Evolutionary conservation across 164 flowering plant species (phyloP), one percentile per base, ranked within the genome.

Genomic region (Macadamia integrifolia): DNA sequence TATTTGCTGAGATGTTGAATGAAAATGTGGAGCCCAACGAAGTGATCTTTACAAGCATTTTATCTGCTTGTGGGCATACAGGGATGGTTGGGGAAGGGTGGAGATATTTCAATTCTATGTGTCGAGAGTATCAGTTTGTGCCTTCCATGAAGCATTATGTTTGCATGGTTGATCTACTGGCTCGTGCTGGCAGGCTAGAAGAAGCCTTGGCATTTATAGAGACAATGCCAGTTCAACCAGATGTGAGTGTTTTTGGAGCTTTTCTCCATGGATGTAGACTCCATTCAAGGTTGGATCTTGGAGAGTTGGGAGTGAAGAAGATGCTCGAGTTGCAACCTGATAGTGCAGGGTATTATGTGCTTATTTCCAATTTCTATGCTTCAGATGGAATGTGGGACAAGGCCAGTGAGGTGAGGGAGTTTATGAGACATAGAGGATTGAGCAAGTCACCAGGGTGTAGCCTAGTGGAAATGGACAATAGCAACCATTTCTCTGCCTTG

Each of bases 231-330:
- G 53, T 84, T 58, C 60, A 74, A 67, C 86, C 89, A 15, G 84
- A 79, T 72, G 78, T 71, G 12, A 61, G 82, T 62, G 68, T 83
- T 14, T 81, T 83, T 74, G 89, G 86, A 52, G 88, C 95, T 61
- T 82, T 89, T 64, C 87, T 87, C 69, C 88, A 89, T 79, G 94
- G 92, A 44, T 91, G 94, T 69, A 77, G 79, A 44, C 77, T 86
- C 9, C 79, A 87, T 69, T 79, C 88, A 0, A 81, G 85, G 74
- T 74, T 77, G 67, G 94, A 86, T 60, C 77, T 89, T n/a, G 95
- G 83, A 18, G 86, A 87, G 75, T 58, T 68, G n/a, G 91, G 82
- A 13, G 75, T 78, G 0, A 81, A 46, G 74, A 83, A 72, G 74
- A 82, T 89, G 90, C 77, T 84, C 7, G 82, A 82, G 62, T 56